phyloP scores from a whole-genome alignment of 768 basidiomycete species.

The Lyophyllum decastes region DNA sequence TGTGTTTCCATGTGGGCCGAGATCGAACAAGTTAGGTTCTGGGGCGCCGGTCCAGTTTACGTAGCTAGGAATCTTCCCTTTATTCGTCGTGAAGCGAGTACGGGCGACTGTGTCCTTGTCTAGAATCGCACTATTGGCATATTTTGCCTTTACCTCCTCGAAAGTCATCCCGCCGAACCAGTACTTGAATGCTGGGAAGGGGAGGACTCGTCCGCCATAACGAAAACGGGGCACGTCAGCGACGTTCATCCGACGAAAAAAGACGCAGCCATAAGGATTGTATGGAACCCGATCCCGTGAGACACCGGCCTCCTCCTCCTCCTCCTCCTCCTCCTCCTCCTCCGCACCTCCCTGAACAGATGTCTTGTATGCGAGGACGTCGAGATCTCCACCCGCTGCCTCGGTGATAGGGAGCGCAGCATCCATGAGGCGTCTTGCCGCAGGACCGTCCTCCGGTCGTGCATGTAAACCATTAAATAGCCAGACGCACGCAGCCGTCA shows the following conservation, averaged over 20 bases:
- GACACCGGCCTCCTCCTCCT: neutral
- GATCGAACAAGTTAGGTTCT: neutral
- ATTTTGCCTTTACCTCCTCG: neutral
- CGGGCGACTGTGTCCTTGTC: neutral
- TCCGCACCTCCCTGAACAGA: neutral
- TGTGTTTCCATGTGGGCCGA: neutral
- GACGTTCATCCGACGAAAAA: constrained; percentile 7
- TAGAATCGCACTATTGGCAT: neutral
- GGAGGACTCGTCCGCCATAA: neutral
- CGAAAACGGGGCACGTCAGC: neutral
- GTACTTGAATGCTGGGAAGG: neutral
- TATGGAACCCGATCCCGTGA: neutral
- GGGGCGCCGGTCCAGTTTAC: neutral
- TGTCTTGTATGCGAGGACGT: neutral
- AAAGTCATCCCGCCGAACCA: neutral
- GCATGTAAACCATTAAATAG: constrained; percentile 18
- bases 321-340: constrained; percentile 13
- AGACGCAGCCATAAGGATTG: constrained; percentile 13
- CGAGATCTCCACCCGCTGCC: neutral
- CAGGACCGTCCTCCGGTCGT: constrained; percentile 15
- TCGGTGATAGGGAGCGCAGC: constrained; percentile 11
- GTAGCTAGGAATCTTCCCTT: neutral
- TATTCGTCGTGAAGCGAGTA: neutral
- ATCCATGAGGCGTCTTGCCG: constrained; percentile 12
- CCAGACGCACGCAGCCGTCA: constrained; percentile 17